Evolutionary conservation across 176 grass and related monocot species (phyloP).

Genomic region (Cenchrus americanus): DNA sequence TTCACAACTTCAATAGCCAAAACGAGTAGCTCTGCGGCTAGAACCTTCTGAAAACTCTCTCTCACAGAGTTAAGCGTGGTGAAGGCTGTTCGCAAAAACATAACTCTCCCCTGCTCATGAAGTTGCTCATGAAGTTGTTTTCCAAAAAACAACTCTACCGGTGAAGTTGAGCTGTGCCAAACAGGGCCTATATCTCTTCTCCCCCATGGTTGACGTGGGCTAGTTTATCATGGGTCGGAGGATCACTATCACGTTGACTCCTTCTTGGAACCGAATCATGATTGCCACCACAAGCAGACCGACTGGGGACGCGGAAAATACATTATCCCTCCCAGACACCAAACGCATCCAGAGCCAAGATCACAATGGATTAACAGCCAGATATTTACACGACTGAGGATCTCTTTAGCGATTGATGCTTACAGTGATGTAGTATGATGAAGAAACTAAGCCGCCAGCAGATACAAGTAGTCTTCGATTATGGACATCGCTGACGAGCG

Average conservation of each 20-base stretch:
- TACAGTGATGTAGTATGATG: background rate
- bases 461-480: slow-evolving; percentile 63
- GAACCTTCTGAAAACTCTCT: too few relatives aligned
- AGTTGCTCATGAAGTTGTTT: too few relatives aligned
- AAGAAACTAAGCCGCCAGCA: slow-evolving; percentile 51
- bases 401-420: background rate
- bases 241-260: slow-evolving; percentile 43
- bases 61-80: too few relatives aligned
- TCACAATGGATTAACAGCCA: background rate
- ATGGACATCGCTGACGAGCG: slow-evolving; percentile 72
- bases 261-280: slow-evolving; percentile 15
- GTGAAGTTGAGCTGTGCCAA: too few relatives aligned
- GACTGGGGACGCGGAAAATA: background rate
- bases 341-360: background rate
- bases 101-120: too few relatives aligned
- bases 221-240: slow-evolving; percentile 29
- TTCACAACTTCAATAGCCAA: too few relatives aligned
- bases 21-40: too few relatives aligned
- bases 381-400: slow-evolving; percentile 21
- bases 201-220: slow-evolving; percentile 14
- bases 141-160: too few relatives aligned
- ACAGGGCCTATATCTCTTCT: background rate
- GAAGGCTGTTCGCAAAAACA: too few relatives aligned
- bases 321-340: background rate
- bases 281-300: slow-evolving; percentile 20